Percentiles rank a stretch among this genome's conserved stretches.
Conservation (phyloP, 2,329 filamentous ascomycete species). For the Talaromyces sp. region DNA sequence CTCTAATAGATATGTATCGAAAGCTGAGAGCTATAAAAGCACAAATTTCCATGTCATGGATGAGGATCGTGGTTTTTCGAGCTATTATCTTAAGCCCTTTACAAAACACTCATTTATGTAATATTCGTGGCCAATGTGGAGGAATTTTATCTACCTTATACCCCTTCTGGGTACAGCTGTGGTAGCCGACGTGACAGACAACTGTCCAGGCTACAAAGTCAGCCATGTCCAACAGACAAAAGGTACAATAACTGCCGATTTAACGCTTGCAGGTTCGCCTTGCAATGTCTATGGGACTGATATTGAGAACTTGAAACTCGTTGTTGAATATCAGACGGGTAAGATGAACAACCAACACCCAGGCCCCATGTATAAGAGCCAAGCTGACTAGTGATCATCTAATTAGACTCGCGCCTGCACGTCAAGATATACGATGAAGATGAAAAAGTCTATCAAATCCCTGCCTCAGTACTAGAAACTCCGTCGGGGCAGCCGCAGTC, state of each 20-base stretch:
- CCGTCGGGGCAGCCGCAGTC: slow-evolving; percentile 44
- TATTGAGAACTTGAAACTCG: slow-evolving; percentile 51
- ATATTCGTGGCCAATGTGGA: no score
- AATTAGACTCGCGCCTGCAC: slow-evolving; percentile 53
- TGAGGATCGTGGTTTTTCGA: no score
- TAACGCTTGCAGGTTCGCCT: slow-evolving; percentile 63
- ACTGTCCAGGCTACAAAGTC: slow-evolving; percentile 40
- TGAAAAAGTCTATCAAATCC: slow-evolving; percentile 70
- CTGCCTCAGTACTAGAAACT: slow-evolving; percentile 62
- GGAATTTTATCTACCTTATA: no score
- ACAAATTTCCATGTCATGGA: no score
- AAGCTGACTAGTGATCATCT: neutral
- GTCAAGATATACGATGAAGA: slow-evolving; percentile 68
- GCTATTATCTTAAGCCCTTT: no score
- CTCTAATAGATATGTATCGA: no score
- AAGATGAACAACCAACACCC: neutral
- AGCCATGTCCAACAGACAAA: slow-evolving; percentile 39
- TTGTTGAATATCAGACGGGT: slow-evolving; percentile 54
- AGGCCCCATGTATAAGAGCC: neutral
- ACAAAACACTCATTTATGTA: no score
- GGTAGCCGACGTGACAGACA: neutral
- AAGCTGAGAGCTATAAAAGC: no score
- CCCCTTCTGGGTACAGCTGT: neutral
- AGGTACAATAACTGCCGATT: slow-evolving; percentile 47
- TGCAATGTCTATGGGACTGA: slow-evolving; percentile 60